phyloP scores from a whole-genome alignment of 2,329 filamentous ascomycete species.

The Coniella vitis region DNA sequence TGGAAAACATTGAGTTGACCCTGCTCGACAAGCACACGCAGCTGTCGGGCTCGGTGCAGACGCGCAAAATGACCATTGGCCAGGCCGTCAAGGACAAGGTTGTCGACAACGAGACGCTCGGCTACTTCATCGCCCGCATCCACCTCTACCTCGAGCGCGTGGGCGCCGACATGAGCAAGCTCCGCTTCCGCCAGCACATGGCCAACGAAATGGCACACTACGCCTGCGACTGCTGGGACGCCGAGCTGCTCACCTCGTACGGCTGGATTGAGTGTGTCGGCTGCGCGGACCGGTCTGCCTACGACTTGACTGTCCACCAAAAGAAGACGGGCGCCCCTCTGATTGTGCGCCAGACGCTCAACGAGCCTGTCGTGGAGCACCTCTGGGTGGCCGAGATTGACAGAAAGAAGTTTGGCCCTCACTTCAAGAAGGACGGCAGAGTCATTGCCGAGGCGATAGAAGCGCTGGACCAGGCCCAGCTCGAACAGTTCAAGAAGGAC shows the following conservation, averaged over 20 bases:
- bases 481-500: slow-evolving; percentile 70
- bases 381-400: slow-evolving; percentile 85
- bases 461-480: slow-evolving; percentile 70
- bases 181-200: slow-evolving; percentile 98
- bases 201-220: slow-evolving; percentile 75
- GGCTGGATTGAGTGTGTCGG: slow-evolving; percentile 99
- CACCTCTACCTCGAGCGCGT: slow-evolving; percentile 84
- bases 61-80: slow-evolving; percentile 69
- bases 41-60: slow-evolving; percentile 73
- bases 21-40: slow-evolving; percentile 83
- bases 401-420: slow-evolving; percentile 92
- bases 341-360: slow-evolving; percentile 73
- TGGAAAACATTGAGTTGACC: slow-evolving; percentile 75
- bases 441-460: slow-evolving; percentile 69
- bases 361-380: slow-evolving; percentile 71
- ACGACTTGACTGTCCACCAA: slow-evolving; percentile 85
- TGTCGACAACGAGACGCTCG: slow-evolving; percentile 95
- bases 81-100: slow-evolving; percentile 75
- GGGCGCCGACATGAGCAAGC: slow-evolving; percentile 78
- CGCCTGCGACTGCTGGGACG: slow-evolving; percentile 96
- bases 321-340: slow-evolving; percentile 87
- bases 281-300: slow-evolving; percentile 91
- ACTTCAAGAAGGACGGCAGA: slow-evolving; percentile 92
- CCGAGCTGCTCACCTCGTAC: slow-evolving; percentile 82
- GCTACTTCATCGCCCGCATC: slow-evolving; percentile 94